These are phyloP conservation scores for Huntiella moniliformis DNA, from an alignment of 2,329 filamentous ascomycete species.

Conservation along the genomic window DNA sequence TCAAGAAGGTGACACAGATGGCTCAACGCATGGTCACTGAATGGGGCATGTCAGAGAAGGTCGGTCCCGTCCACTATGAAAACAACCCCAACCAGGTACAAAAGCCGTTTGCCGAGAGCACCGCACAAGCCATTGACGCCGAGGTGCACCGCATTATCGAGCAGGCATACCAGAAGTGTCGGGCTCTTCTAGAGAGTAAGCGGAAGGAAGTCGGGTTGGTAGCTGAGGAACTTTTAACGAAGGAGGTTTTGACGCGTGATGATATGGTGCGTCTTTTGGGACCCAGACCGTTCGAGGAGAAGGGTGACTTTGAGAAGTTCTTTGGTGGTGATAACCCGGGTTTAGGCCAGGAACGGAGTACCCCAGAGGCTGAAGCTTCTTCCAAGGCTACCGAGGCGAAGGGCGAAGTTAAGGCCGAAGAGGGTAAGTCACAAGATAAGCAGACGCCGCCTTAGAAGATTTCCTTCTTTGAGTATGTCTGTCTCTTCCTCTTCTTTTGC, in stretches of 20 bases:
- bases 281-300: conserved; percentile 63
- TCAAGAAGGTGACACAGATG: conserved; percentile 94
- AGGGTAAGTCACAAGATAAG: background rate
- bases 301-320: conserved; percentile 83
- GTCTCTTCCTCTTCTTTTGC: background rate
- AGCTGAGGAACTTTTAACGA: conserved; percentile 77
- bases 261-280: conserved; percentile 84
- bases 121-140: conserved; percentile 74
- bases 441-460: background rate
- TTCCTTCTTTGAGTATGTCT: background rate
- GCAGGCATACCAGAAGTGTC: conserved; percentile 81
- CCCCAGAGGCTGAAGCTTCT: conserved; percentile 18
- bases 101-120: conserved; percentile 92
- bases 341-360: conserved; percentile 24
- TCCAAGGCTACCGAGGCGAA: conserved; percentile 17
- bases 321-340: conserved; percentile 45
- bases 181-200: conserved; percentile 63
- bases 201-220: conserved; percentile 76
- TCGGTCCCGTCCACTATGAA: conserved; percentile 83
- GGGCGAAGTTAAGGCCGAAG: conserved; percentile 11
- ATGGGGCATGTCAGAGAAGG: conserved; percentile 93
- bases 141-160: conserved; percentile 88
- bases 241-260: conserved; percentile 80
- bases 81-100: conserved; percentile 64
- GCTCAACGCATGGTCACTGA: conserved; percentile 98